Evolutionary conservation across 208 protist species (phyloP).

Genomic region (Leishmania mexicana): DNA sequence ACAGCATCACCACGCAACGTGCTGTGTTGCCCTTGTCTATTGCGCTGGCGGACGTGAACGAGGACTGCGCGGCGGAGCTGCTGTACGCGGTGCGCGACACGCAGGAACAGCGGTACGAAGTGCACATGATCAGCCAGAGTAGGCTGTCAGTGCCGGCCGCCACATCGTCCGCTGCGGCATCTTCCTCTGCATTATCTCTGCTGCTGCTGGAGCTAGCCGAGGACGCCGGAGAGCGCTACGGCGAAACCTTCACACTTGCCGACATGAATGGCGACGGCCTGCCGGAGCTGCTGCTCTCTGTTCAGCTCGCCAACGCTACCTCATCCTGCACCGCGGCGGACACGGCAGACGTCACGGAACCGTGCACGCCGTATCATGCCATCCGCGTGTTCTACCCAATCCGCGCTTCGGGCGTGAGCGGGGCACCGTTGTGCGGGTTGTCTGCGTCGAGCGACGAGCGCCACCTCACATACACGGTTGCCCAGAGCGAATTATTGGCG

Average conservation of each 20-base stretch:
- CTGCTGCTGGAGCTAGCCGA: constrained; percentile 16
- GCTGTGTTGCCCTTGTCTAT: constrained; percentile 39
- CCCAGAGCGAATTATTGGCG: constrained; percentile 18
- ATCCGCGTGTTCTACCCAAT: constrained; percentile 26
- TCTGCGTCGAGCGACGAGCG: background rate
- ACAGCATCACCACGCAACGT: background rate
- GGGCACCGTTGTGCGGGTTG: constrained; percentile 7
- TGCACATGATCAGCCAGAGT: constrained; percentile 32
- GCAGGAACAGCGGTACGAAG: constrained; percentile 19
- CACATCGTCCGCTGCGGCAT: background rate
- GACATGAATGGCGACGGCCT: constrained; percentile 66
- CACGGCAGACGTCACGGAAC: constrained; percentile 2
- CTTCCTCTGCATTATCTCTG: background rate
- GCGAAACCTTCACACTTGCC: constrained; percentile 39
- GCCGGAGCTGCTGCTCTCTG: constrained; percentile 50
- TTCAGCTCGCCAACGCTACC: constrained; percentile 26
- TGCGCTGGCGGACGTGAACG: constrained; percentile 52
- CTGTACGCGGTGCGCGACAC: constrained; percentile 49
- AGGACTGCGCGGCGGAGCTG: constrained; percentile 66
- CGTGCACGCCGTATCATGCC: constrained; percentile 21
- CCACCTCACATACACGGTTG: constrained; percentile 20
- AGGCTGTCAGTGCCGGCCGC: background rate
- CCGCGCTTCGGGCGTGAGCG: constrained; percentile 9
- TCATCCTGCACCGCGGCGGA: constrained; percentile 14
- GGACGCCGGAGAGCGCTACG: constrained; percentile 12